Base-by-base conservation (phyloP, 2,329 filamentous ascomycete genomes). In the Aspergillus udagawae region DNA sequence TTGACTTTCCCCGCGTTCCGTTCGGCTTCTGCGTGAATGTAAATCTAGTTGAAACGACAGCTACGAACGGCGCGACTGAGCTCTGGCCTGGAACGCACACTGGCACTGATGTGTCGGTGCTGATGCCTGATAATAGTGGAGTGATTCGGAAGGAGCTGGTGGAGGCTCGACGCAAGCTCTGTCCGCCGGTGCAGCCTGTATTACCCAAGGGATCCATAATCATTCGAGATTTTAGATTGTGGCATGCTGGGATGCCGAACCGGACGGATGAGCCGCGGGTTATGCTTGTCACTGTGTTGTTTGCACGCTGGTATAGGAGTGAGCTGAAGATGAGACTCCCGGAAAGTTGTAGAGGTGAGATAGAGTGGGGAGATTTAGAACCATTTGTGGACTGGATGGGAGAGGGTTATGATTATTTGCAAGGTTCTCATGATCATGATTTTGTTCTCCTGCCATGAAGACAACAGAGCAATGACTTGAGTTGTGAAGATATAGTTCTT, bases 241-340 rank as follows among this genome's bases (percentile, higher is more conserved):
- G 32, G 32, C 79, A 82, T 68, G 78, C 77, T 7, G 79, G 79
- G 0, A 79, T 77, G 71, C 77, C 79, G n/a, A 82, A 81, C 65
- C 60, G 66, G 45, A 73, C 72, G 1, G 59, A 72, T 14, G 69
- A 75, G 3, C 73, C 75, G 21, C 68, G 79, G 42, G 74, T 81
- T 21, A 81, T 81, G 79, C 70, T 79, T 53, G 71, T 69, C 27
- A 67, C 70, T 52, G 68, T 75, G 10, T 66, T 72, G 57, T 77
- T 77, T 63, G 70, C 76, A 3, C 63, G 61, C 17, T 79, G 76
- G 72, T 68, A 67, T 51, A 56, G 64, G 32, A 73, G 67, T 58
- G 61, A 69, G 4, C 64, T 73, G 58, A 66, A 62, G 51, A 59
- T 75, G 56, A 64, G 63, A 51, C 52, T 77, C 44, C 73, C 75